Percentiles rank a stretch among this genome's conserved stretches.
phyloP scores from a whole-genome alignment of 2,329 filamentous ascomycete genomes.

The Xylaria sp. region DNA sequence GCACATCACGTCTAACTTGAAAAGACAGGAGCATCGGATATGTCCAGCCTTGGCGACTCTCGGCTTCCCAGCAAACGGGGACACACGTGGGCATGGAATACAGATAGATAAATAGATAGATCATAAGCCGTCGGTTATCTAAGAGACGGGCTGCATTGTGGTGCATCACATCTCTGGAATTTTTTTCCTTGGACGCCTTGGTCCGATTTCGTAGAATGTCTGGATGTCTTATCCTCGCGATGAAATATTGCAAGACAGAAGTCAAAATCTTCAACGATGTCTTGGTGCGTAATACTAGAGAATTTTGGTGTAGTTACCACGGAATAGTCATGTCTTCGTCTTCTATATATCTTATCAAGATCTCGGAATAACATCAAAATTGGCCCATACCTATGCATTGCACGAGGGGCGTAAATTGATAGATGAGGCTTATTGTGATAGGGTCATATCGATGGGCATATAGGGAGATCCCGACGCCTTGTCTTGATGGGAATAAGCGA shows the following conservation, averaged over 20 bases:
- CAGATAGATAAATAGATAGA: neutral
- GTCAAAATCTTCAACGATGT: neutral
- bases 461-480: neutral
- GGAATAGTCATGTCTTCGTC: neutral
- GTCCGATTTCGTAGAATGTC: neutral
- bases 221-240: neutral
- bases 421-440: neutral
- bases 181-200: neutral
- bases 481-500: neutral
- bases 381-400: neutral
- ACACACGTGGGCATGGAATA: slow-evolving; percentile 8
- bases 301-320: neutral
- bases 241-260: neutral
- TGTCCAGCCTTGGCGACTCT: slow-evolving; percentile 27
- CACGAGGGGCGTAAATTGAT: neutral
- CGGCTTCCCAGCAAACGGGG: slow-evolving; percentile 3
- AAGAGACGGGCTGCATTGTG: neutral
- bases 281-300: neutral
- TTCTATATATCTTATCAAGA: neutral
- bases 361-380: neutral
- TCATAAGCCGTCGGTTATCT: neutral
- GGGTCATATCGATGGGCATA: neutral
- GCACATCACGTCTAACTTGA: slow-evolving; percentile 23
- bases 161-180: neutral
- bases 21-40: slow-evolving; percentile 27